phyloP scores from a whole-genome alignment of 2,329 filamentous ascomycete genomes.

The Bertia moriformis region DNA sequence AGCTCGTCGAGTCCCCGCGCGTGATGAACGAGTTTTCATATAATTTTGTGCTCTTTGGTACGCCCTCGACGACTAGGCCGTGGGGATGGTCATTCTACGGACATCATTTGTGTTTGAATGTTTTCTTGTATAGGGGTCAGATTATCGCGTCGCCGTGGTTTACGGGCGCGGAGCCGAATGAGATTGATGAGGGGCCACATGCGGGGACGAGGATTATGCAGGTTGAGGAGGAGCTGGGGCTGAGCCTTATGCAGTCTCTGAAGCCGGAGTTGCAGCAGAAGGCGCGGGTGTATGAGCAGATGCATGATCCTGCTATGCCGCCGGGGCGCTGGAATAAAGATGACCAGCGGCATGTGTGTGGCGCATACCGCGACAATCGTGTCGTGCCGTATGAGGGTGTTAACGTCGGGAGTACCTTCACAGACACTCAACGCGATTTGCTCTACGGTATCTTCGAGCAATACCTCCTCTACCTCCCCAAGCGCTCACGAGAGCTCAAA shows the following conservation, averaged over 20 bases:
- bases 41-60: slow-evolving; percentile 60
- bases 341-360: slow-evolving; percentile 65
- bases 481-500: slow-evolving; percentile 32
- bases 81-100: slow-evolving; percentile 69
- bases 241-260: slow-evolving; percentile 57
- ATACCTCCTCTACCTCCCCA: slow-evolving; percentile 56
- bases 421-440: slow-evolving; percentile 29
- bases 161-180: slow-evolving; percentile 66
- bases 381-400: slow-evolving; percentile 63
- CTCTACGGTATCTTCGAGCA: slow-evolving; percentile 45
- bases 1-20: slow-evolving; percentile 42
- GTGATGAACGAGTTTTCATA: slow-evolving; percentile 66
- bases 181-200: slow-evolving; percentile 51
- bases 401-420: slow-evolving; percentile 29
- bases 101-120: slow-evolving; percentile 62
- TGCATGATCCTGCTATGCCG: slow-evolving; percentile 54
- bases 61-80: slow-evolving; percentile 35
- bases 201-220: slow-evolving; percentile 52
- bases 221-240: slow-evolving; percentile 45
- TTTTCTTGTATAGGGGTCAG: slow-evolving; percentile 51
- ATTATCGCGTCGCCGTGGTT: slow-evolving; percentile 63
- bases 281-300: slow-evolving; percentile 40
- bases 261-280: slow-evolving; percentile 22
- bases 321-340: slow-evolving; percentile 64
- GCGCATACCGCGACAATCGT: slow-evolving; percentile 66